A percentile compares a stretch with the other conserved stretches of the same genome.
Evolutionary conservation across 352 stramenopile genomes (phyloP).

Genomic region (Plasmopara muralis): DNA sequence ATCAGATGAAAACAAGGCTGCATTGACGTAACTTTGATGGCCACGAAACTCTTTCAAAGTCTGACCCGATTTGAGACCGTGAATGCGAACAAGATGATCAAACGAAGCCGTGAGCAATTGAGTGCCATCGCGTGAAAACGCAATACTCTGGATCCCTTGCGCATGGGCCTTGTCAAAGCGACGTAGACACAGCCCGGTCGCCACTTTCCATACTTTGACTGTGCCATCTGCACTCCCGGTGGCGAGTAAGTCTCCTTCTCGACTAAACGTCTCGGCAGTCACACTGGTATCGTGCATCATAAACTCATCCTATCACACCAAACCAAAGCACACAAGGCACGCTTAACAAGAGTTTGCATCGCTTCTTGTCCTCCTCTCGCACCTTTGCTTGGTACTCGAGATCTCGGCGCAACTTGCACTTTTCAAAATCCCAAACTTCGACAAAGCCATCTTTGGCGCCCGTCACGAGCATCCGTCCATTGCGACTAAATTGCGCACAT

Average conservation of each 20-base stretch:
- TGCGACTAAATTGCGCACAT: conserved; percentile 81
- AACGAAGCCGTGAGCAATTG: conserved; percentile 88
- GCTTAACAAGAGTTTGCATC: background rate
- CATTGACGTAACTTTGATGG: conserved; percentile 90
- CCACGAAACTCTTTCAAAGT: conserved; percentile 93
- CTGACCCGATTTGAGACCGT: conserved; percentile 88
- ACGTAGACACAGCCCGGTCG: conserved; percentile 84
- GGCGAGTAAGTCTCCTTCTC: conserved; percentile 83
- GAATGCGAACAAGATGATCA: conserved; percentile 88
- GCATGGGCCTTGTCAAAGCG: conserved; percentile 83
- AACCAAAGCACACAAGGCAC: background rate
- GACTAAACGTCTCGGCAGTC: conserved; percentile 81
- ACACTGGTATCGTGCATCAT: conserved; percentile 89
- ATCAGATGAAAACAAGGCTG: conserved; percentile 71
- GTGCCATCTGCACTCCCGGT: conserved; percentile 81
- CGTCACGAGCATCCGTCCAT: conserved; percentile 87
- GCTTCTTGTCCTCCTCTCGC: background rate
- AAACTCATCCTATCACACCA: conserved; percentile 70
- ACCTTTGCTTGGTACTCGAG: conserved; percentile 90
- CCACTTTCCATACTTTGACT: conserved; percentile 91
- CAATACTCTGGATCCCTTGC: conserved; percentile 77
- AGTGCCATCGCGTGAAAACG: conserved; percentile 87
- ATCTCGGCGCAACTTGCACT: conserved; percentile 86
- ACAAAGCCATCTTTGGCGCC: conserved; percentile 93
- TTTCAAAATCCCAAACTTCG: conserved; percentile 91